A percentile compares a stretch with the other conserved stretches of the same genome.
phyloP scores from a whole-genome alignment of 805 yeast species.

The Millerago galiae region DNA sequence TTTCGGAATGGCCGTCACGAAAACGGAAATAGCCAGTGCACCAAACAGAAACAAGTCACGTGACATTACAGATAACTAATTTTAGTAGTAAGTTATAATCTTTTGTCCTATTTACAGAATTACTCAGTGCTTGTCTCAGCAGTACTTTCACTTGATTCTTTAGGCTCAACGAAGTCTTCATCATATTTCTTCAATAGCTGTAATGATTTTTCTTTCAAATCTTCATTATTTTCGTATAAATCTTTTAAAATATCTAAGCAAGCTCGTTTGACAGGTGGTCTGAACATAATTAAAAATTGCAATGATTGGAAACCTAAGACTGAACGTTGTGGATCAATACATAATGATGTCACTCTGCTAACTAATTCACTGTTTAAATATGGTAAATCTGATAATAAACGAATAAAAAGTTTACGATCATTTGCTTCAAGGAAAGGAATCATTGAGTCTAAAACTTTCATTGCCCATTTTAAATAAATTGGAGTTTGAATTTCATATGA shows the following conservation, averaged over 20 bases:
- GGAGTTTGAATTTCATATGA: constrained; percentile 31
- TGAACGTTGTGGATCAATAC: constrained; percentile 79
- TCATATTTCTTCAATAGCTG: constrained; percentile 42
- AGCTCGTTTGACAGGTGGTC: constrained; percentile 69
- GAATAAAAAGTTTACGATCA: constrained; percentile 74
- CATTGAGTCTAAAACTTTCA: constrained; percentile 65
- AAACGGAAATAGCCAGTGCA: not conserved
- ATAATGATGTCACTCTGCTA: constrained; percentile 58
- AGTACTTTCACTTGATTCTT: no score
- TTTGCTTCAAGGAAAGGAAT: constrained; percentile 78
- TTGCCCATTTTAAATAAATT: constrained; percentile 62
- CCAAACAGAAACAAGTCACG: not conserved
- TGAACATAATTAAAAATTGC: constrained; percentile 77
- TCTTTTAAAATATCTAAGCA: constrained; percentile 45
- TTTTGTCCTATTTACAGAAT: no score
- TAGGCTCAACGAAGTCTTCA: constrained; percentile 8
- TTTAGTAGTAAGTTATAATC: no score
- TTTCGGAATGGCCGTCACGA: not conserved
- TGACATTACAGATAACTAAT: not conserved
- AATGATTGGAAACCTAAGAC: constrained; percentile 78
- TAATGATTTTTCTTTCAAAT: constrained; percentile 40
- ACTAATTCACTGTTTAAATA: constrained; percentile 58
- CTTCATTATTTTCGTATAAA: constrained; percentile 42
- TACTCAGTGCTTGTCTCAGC: no score
- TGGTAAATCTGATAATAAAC: constrained; percentile 86